phyloP scores from a whole-genome alignment of 2,329 filamentous ascomycete genomes.

The Hypoxylon rubiginosum region DNA sequence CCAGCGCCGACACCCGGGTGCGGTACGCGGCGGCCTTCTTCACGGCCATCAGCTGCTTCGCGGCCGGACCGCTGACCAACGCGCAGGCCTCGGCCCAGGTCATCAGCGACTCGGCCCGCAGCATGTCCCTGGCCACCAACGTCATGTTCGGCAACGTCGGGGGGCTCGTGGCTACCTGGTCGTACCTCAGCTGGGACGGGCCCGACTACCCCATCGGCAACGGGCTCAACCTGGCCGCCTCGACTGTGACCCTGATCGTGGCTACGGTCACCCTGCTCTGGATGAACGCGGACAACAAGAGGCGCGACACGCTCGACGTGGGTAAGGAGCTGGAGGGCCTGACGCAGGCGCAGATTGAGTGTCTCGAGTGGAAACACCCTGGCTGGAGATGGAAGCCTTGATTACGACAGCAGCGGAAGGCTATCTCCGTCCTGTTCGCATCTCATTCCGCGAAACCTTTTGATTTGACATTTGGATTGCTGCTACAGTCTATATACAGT shows the following conservation, averaged over 20 bases:
- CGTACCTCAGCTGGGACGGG: constrained; percentile 71
- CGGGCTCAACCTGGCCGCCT: constrained; percentile 74
- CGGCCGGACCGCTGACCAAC: constrained; percentile 74
- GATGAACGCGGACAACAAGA: constrained; percentile 73
- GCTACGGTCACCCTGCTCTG: constrained; percentile 65
- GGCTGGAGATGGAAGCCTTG: constrained; percentile 69
- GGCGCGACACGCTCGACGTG: constrained; percentile 63
- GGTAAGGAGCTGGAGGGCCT: constrained; percentile 67
- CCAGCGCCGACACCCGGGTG: constrained; percentile 62
- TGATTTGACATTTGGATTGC: neutral
- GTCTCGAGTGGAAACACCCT: constrained; percentile 73
- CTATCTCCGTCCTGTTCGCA: neutral
- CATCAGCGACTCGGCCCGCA: constrained; percentile 76
- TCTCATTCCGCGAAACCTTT: neutral
- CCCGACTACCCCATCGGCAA: constrained; percentile 80
- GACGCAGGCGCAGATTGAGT: constrained; percentile 63
- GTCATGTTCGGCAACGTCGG: constrained; percentile 83
- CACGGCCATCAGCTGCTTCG: constrained; percentile 74
- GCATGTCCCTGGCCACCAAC: constrained; percentile 74
- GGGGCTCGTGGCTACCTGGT: constrained; percentile 75
- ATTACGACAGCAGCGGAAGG: neutral
- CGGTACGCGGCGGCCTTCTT: constrained; percentile 80
- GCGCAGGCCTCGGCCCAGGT: constrained; percentile 79
- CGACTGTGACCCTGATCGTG: constrained; percentile 64
- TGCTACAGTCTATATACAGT: neutral